Evolutionary conservation across 2,329 filamentous ascomycete genomes (phyloP), one percentile per base, ranked within the genome.

Genomic region (Hymenotorrendiella dingleyae): DNA sequence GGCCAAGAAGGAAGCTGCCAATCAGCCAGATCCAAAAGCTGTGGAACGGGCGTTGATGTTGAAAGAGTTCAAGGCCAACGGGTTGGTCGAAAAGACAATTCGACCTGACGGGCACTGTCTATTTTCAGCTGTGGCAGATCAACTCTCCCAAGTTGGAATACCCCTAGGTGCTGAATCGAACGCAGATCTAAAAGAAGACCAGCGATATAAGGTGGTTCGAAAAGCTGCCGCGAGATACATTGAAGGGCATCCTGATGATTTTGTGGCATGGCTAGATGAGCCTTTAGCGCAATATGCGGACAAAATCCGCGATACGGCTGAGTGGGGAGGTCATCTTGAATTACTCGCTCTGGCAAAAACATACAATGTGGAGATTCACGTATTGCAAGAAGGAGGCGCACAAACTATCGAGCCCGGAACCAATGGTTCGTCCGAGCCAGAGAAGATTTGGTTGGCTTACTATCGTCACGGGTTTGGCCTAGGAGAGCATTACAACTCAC

Each of bases 281-380:
- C 79, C 82, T 11, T 61, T 96, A 35, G 76, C 77, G 3, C 68
- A 68, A 7, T 94, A 97, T 63, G 73, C 86, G 35, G 67, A 67
- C 35, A 87, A 85, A 67, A 86, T 98, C 47, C 70, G 82, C 49
- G 80, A 93, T 45, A 96, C 90, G 36, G 90, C 87, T 0, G 91
- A 95, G 66, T 98, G 93, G 93, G 93, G 93, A 37, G 93, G 93
- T 0, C 87, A 97, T 69, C 66, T 96, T 50, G 93, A 98, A 70
- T 66, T 98, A 43, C 72, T 82, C 63, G 93, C 93, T 19, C 72
- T 98, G 61, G 86, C 91, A 38, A 82, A 79, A 61, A 79, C 78
- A 42, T 97, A 94, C 57, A 78, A 77, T 3, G 79, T 93, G 9
- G 78, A 84, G 58, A 91, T 97, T 49, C 80, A 82, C 58, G 84